These are phyloP conservation scores for Fomitopsis pulvina DNA, from an alignment of 768 basidiomycete genomes.

Conservation along the genomic window DNA sequence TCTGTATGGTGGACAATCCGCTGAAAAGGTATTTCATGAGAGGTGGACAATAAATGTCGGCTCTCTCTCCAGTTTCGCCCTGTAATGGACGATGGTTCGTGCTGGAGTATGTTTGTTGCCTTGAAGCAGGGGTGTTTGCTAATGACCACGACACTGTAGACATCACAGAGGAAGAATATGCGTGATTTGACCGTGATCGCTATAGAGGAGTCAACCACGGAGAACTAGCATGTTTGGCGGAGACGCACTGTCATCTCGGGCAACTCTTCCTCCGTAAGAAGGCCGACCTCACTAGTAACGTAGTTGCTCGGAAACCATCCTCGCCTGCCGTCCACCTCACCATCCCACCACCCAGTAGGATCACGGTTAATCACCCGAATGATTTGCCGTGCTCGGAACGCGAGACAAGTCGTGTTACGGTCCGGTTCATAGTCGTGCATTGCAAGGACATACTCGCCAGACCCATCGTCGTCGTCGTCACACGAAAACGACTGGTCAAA, in stretches of 20 bases:
- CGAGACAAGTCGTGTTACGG: slow-evolving; percentile 72
- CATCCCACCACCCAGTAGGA: slow-evolving; percentile 96
- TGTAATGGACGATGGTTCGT: slow-evolving; percentile 39
- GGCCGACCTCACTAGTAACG: slow-evolving; percentile 60
- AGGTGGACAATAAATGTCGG: slow-evolving; percentile 58
- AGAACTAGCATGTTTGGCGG: background rate
- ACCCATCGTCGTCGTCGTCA: slow-evolving; percentile 8
- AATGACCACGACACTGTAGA: slow-evolving; percentile 49
- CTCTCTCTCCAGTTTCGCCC: slow-evolving; percentile 37
- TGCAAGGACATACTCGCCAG: slow-evolving; percentile 71
- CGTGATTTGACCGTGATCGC: slow-evolving; percentile 37
- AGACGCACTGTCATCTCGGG: slow-evolving; percentile 33
- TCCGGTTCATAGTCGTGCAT: slow-evolving; percentile 87
- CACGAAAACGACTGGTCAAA: background rate
- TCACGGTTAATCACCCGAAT: slow-evolving; percentile 89
- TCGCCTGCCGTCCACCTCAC: slow-evolving; percentile 79
- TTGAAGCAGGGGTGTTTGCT: slow-evolving; percentile 31
- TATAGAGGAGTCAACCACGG: slow-evolving; percentile 6
- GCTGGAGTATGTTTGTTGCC: slow-evolving; percentile 24
- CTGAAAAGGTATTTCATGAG: slow-evolving; percentile 82
- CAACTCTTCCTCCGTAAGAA: slow-evolving; percentile 53
- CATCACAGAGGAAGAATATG: slow-evolving; percentile 42
- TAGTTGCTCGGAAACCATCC: slow-evolving; percentile 99
- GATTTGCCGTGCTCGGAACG: slow-evolving; percentile 85
- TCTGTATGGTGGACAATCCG: slow-evolving; percentile 79